Evolutionary conservation across 371 early-diverging fungal genomes (phyloP).

Genomic region (Rhizomucor pusillus): DNA sequence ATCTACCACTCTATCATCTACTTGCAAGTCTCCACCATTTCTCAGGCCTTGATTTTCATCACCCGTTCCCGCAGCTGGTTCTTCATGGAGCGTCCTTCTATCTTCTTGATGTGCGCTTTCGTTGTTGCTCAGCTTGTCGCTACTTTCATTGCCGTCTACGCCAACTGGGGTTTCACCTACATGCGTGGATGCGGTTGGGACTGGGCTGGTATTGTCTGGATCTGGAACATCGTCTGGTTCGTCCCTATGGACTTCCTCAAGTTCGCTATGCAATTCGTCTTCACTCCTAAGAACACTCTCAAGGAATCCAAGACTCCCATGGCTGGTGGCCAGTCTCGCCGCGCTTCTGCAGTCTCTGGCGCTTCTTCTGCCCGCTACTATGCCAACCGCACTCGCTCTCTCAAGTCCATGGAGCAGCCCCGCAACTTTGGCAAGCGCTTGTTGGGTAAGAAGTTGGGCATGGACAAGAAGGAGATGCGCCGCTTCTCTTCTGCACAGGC

Average conservation of each 20-base stretch:
- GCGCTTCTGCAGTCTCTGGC: conserved; percentile 44
- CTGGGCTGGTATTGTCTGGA: conserved; percentile 63
- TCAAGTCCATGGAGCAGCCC: conserved; percentile 40
- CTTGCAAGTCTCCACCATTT: conserved; percentile 57
- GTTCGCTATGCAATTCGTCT: conserved; percentile 60
- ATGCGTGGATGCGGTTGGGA: conserved; percentile 56
- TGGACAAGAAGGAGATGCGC: conserved; percentile 45
- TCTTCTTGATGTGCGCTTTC: conserved; percentile 44
- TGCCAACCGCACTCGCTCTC: conserved; percentile 44
- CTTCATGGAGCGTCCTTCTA: conserved; percentile 52
- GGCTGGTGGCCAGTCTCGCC: conserved; percentile 34
- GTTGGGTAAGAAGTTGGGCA: conserved; percentile 33
- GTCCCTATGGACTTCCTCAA: conserved; percentile 68
- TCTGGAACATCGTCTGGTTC: conserved; percentile 76
- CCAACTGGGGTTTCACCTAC: conserved; percentile 59
- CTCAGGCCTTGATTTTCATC: conserved; percentile 58
- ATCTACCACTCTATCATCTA: conserved; percentile 54
- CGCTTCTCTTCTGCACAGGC: conserved; percentile 43
- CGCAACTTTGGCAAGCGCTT: conserved; percentile 42
- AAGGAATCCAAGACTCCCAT: conserved; percentile 15
- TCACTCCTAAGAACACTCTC: conserved; percentile 34
- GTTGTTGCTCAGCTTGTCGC: conserved; percentile 55
- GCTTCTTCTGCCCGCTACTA: conserved; percentile 47
- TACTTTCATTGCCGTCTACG: conserved; percentile 58
- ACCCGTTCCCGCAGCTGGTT: conserved; percentile 57